Evolutionary conservation across 805 yeast genomes (phyloP).

Genomic region (Suhomyces tanzawaensis): DNA sequence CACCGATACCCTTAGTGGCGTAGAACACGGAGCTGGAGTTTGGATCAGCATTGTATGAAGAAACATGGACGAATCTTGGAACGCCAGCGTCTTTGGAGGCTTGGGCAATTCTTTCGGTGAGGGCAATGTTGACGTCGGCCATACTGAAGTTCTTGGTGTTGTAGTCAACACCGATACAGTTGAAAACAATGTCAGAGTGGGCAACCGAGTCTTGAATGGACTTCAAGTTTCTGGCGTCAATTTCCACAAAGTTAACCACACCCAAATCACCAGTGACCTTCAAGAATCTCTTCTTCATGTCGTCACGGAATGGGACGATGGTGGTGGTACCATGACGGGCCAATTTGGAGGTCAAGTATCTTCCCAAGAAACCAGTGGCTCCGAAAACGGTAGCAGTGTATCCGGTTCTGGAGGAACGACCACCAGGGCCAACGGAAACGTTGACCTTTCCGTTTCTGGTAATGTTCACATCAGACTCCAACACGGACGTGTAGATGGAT

Average conservation of each 20-base stretch:
- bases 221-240: conserved; percentile 74
- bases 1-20: conserved; percentile 79
- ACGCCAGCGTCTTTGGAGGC: conserved; percentile 69
- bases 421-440: conserved; percentile 72
- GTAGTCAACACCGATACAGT: conserved; percentile 73
- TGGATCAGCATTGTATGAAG: conserved; percentile 72
- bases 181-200: conserved; percentile 79
- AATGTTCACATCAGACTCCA: conserved; percentile 62
- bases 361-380: conserved; percentile 75
- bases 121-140: conserved; percentile 82
- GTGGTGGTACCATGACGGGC: conserved; percentile 81
- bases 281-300: conserved; percentile 69
- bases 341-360: conserved; percentile 64
- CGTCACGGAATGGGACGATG: conserved; percentile 80
- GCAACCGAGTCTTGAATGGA: conserved; percentile 75
- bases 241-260: conserved; percentile 79
- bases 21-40: conserved; percentile 66
- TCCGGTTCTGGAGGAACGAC: conserved; percentile 82
- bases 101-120: conserved; percentile 72
- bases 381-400: conserved; percentile 89
- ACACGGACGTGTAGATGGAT: conserved; percentile 39
- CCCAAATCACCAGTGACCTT: conserved; percentile 86
- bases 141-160: conserved; percentile 76
- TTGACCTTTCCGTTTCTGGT: conserved; percentile 74
- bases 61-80: conserved; percentile 74